Evolutionary conservation across 2,329 filamentous ascomycete genomes (phyloP).

Genomic region (Parastagonospora nodorum): DNA sequence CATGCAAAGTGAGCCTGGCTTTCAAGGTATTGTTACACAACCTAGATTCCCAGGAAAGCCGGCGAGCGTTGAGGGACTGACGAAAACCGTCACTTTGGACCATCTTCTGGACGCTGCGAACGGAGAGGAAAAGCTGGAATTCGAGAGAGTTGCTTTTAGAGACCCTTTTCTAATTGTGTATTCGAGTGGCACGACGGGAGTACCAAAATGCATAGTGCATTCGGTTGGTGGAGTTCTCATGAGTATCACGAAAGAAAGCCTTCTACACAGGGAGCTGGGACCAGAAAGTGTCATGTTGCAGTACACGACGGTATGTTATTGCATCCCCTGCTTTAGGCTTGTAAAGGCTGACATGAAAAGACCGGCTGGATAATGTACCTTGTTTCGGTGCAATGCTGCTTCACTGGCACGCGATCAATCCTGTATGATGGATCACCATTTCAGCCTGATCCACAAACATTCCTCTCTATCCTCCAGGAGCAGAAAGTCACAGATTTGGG

Average conservation of each 20-base stretch:
- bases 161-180: conserved; percentile 81
- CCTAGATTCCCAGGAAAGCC: conserved; percentile 65
- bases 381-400: conserved; percentile 61
- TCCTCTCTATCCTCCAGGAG: conserved; percentile 66
- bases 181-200: conserved; percentile 79
- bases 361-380: conserved; percentile 85
- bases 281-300: conserved; percentile 57
- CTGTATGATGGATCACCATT: conserved; percentile 88
- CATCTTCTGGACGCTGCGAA: conserved; percentile 49
- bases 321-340: background rate
- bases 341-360: conserved; percentile 10
- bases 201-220: conserved; percentile 86
- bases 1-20: conserved; percentile 64
- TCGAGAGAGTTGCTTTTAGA: conserved; percentile 68
- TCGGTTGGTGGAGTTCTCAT: conserved; percentile 69
- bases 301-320: conserved; percentile 58
- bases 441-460: conserved; percentile 66
- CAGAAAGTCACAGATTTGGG: conserved; percentile 74
- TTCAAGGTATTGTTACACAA: conserved; percentile 68
- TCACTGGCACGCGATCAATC: conserved; percentile 65
- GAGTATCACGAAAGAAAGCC: conserved; percentile 65
- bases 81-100: conserved; percentile 52
- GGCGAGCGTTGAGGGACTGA: conserved; percentile 62
- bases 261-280: conserved; percentile 56
- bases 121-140: conserved; percentile 51